Conservation (phyloP, 306 rosid genomes). For the Astragalus membranaceus region DNA sequence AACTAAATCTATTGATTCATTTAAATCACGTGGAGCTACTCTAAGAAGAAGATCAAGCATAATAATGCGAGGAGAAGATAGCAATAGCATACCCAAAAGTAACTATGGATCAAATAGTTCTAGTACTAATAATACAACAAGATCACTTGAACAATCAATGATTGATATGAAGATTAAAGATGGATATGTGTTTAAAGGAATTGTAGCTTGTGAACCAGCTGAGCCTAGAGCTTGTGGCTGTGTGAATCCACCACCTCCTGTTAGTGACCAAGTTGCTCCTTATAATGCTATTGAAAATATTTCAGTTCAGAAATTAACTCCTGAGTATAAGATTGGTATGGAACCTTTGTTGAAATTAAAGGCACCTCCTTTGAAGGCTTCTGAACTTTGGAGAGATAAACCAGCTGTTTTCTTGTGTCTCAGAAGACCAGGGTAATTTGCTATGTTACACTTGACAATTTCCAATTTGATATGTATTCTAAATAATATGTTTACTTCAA, state of each 20-base stretch:
- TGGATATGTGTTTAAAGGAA: slow-evolving; percentile 75
- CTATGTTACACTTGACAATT: too few species aligned
- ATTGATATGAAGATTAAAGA: slow-evolving; percentile 51
- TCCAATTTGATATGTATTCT: too few species aligned
- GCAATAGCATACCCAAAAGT: slow-evolving; percentile 34
- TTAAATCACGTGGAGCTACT: slow-evolving; percentile 15
- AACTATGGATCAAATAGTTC: slow-evolving; percentile 24
- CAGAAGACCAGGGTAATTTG: slow-evolving; percentile 79
- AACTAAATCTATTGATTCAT: slow-evolving; percentile 33
- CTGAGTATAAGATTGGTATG: slow-evolving; percentile 81
- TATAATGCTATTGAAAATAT: slow-evolving; percentile 55
- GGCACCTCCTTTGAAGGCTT: slow-evolving; percentile 82
- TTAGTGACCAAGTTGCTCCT: slow-evolving; percentile 54
- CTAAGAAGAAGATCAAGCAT: slow-evolving; percentile 29
- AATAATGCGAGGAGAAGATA: slow-evolving; percentile 14
- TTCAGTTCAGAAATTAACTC: slow-evolving; percentile 69
- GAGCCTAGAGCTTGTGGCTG: slow-evolving; percentile 73
- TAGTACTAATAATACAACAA: slow-evolving; percentile 12
- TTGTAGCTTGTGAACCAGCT: slow-evolving; percentile 60
- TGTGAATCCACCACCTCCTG: slow-evolving; percentile 57
- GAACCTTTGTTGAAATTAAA: slow-evolving; percentile 66
- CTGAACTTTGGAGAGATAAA: slow-evolving; percentile 59
- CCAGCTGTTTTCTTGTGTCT: slow-evolving; percentile 76
- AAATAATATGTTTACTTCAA: not conserved
- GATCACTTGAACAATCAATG: slow-evolving; percentile 43